Base-by-base conservation (phyloP, 176 grass and related monocot genomes). In the Zizania latifolia region DNA sequence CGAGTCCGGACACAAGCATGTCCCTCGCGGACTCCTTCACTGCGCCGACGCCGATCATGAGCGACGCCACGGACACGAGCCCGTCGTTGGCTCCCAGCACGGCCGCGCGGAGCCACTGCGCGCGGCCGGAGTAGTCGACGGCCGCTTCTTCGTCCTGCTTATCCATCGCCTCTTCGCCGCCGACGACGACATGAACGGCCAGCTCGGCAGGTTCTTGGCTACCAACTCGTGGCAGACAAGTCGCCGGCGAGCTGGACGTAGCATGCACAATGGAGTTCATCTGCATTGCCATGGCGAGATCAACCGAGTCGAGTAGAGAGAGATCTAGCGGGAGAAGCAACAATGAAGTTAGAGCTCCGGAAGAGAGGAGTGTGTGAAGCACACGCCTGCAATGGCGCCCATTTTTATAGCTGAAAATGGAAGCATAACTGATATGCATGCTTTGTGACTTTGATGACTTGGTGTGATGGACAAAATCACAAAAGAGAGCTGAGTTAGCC, bases 61-160 rank as follows among this genome's bases (percentile, higher is more conserved):
- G 67, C 28, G 85, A 88, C 31, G 80, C 79, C 16, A 83, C 46
- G 2, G 85, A 87, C 24, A 87, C 85, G 2, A 88, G 65, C 12
- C 85, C 85, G 8, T 88, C 85, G 27, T 78, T 88, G 39, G 85
- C 80, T 23, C 85, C 85, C 26, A 88, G 66, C 31, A 83, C 79
- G n/a, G 85, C 85, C 46, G 85, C 79, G 21, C 85, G 85, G 2
- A 88, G 59, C 79, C 79, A 88, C 79, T 83, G 79, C 34, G 77
- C 83, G 12, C 70, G 48, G 10, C 34, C 50, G 11, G 59, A 58
- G 71, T 66, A 89, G 21, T 82, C 46, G 1, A 76, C 74, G 24
- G 24, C 27, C 36, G 22, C 32, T 27, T 26, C 41, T 9, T 41
- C 46, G 13, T 8, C 21, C 6, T 23, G 17, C 34, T 4, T 3